Percentiles rank a stretch among this genome's conserved stretches.
Conservation (phyloP, 2,329 filamentous ascomycete genomes). For the Aureobasidium uvarum region DNA sequence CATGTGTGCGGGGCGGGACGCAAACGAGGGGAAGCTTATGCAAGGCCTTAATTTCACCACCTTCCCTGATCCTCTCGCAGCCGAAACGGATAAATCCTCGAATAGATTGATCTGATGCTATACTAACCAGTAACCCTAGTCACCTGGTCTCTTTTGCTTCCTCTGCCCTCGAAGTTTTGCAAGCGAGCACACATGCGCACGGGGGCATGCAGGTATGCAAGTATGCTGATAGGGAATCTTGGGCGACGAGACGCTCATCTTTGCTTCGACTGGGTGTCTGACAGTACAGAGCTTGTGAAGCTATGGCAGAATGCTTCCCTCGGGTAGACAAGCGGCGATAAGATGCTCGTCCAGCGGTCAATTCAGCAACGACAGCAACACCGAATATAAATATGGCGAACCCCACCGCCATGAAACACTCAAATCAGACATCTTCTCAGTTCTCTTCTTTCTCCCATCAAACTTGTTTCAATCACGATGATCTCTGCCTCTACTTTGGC, state of each 20-base stretch:
- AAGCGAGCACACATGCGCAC: conserved; percentile 5
- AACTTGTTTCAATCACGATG: background rate
- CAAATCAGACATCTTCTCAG: conserved; percentile 6
- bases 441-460: conserved; percentile 9
- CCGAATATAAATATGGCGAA: conserved; percentile 19
- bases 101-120: conserved; percentile 14
- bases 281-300: background rate
- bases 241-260: background rate
- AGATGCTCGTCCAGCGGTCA: background rate
- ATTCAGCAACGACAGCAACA: background rate
- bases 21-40: conserved; percentile 24
- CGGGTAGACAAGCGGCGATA: background rate
- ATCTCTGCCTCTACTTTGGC: conserved; percentile 30
- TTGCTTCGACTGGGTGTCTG: background rate
- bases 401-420: background rate
- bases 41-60: conserved; percentile 16
- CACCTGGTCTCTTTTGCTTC: background rate
- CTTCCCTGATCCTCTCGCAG: background rate
- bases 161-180: background rate
- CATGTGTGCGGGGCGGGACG: conserved; percentile 1
- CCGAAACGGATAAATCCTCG: conserved; percentile 15
- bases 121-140: background rate
- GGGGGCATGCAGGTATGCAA: background rate
- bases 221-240: background rate
- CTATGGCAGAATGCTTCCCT: background rate